Base-by-base conservation (phyloP, 306 rosid species). In the Cicer yamashitae region DNA sequence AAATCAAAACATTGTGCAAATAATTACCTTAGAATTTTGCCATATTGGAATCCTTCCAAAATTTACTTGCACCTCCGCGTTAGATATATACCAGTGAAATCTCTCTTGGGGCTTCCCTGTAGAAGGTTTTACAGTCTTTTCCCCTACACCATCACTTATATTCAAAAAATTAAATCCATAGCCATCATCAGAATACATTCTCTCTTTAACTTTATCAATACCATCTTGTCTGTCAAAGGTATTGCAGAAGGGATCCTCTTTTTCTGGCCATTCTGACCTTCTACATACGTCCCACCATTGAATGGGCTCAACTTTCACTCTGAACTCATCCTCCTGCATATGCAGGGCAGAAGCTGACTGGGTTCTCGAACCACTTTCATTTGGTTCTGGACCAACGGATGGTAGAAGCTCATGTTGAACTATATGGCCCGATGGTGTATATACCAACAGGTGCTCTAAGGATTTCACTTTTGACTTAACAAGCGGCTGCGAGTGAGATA, bases 281-380 rank as follows among this genome's bases (percentile, higher is more conserved):
- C 98, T 89, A 73, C 98, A 93, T 13, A 88, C 98, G 37, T 93
- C 98, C 98, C 96, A 91, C 96, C 98, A 90, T 63, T 91, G 96
- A 84, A 90, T 86, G 57, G 98, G 96, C 67, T 93, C 96, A 79
- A 93, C 96, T 84, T 93, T 91, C 52, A 93, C 92, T 79, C 91
- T 84, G 79, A 93, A 81, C 65, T 89, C 96, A 75, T 89, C 96
- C 68, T 93, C 98, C 75, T 85, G 93, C 83, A 81, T 74, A 60
- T 78, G 88, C 80, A 83, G 25, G 71, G 67, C 30, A 1, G 94
- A 85, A 84, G 86, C 78, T 75, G 91, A 74, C 47, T 81, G 89
- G 76, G 82, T 74, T 81, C 74, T 70, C 6, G 77, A 60, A 74
- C 86, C 83, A 62, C 65, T 77, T 59, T 84, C 82, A 67, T 79